Conservation (phyloP, 2,329 filamentous ascomycete species). For the Phaeophleospora eucalypticola region DNA sequence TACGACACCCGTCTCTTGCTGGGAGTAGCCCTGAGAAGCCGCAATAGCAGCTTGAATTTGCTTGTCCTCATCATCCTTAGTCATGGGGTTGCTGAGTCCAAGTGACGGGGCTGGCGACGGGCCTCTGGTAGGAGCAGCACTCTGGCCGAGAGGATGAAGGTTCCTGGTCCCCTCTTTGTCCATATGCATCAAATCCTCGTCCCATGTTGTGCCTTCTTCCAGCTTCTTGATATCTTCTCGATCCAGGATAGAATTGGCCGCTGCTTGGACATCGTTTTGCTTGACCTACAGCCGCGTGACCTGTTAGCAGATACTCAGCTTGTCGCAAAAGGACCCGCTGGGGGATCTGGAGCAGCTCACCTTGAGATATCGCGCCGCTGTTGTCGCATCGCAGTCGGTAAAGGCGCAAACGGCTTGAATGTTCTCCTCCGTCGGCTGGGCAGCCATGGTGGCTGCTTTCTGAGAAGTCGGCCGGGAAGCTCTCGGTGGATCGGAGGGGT, state of each 20-base stretch:
- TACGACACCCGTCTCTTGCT: conserved; percentile 55
- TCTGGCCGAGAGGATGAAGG: conserved; percentile 28
- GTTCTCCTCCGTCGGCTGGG: conserved; percentile 24
- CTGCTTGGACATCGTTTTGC: conserved; percentile 28
- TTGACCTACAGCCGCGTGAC: conserved; percentile 24
- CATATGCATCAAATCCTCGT: conserved; percentile 24
- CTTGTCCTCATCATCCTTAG: conserved; percentile 29
- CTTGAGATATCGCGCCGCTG: conserved; percentile 29
- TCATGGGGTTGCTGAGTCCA: conserved; percentile 23
- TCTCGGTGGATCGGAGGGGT: not conserved
- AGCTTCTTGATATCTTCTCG: conserved; percentile 28
- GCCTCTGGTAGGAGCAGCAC: conserved; percentile 30
- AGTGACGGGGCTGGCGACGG: conserved; percentile 24
- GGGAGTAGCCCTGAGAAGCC: conserved; percentile 18
- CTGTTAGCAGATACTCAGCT: conserved; percentile 3
- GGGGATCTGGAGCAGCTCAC: conserved; percentile 13
- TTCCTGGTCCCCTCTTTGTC: conserved; percentile 31
- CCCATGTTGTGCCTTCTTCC: conserved; percentile 26
- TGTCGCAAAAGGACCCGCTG: not conserved
- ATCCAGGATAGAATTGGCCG: conserved; percentile 30
- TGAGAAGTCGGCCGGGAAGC: conserved; percentile 14
- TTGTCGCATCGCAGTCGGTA: conserved; percentile 12
- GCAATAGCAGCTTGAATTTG: conserved; percentile 26
- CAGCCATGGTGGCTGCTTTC: conserved; percentile 25
- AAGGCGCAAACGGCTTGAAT: conserved; percentile 24